These are phyloP conservation scores for Scutellaria galericulata DNA, from an alignment of 257 asterid genomes.

Conservation along the genomic window DNA sequence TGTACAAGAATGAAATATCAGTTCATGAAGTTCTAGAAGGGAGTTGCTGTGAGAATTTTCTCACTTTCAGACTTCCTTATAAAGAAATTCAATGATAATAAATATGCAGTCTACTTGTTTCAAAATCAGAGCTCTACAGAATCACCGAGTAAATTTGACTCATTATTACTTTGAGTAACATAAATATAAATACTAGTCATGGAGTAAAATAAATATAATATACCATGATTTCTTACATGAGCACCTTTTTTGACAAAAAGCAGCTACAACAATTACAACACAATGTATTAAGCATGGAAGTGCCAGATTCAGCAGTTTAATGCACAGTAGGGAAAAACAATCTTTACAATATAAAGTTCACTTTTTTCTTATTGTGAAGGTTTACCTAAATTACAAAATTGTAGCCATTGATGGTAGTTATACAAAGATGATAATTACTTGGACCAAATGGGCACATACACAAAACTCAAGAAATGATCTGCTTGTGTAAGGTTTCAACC, in stretches of 20 bases:
- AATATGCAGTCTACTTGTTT: background rate
- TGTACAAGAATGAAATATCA: slow-evolving; percentile 37
- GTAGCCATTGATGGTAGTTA: background rate
- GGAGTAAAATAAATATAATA: background rate
- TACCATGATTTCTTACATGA: background rate
- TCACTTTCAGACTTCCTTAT: background rate
- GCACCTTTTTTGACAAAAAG: background rate
- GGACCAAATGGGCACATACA: background rate
- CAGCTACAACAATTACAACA: background rate
- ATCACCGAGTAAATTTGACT: slow-evolving; percentile 8
- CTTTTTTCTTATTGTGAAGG: background rate
- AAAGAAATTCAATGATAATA: background rate
- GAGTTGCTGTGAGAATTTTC: background rate
- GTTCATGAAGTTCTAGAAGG: background rate
- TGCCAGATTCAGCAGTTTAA: background rate
- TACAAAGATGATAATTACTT: background rate
- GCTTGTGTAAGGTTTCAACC: background rate
- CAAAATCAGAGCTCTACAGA: background rate
- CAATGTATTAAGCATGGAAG: background rate
- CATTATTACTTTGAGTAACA: background rate
- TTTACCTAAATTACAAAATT: background rate
- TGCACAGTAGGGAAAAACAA: background rate
- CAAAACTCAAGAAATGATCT: background rate
- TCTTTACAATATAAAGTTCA: slow-evolving; percentile 5
- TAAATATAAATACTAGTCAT: background rate